Evolutionary conservation across 1,284 basidiomycete species (phyloP).

Genomic region (Wolfiporia cocos): DNA sequence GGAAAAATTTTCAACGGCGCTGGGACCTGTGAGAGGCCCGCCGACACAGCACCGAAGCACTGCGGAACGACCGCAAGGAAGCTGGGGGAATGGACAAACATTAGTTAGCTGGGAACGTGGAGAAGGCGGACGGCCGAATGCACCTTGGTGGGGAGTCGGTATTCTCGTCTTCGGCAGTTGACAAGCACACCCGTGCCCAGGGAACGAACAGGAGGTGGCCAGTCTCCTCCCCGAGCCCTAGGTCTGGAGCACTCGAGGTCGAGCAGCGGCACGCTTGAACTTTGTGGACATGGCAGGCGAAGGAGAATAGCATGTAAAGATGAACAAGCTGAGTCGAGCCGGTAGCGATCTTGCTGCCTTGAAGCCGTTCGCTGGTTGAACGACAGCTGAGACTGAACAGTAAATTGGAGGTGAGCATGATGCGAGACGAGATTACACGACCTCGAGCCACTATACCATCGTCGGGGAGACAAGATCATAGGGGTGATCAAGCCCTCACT

Average conservation of each 20-base stretch:
- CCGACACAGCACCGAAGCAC: too few species aligned
- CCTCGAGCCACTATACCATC: neutral
- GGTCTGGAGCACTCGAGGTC: neutral
- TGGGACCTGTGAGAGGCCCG: too few species aligned
- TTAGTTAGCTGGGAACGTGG: too few species aligned
- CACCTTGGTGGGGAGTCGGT: too few species aligned
- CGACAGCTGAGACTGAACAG: neutral
- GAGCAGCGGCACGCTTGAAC: neutral
- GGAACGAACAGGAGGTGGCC: neutral
- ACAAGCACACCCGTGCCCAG: too few species aligned
- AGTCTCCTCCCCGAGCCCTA: neutral
- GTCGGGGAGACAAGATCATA: neutral
- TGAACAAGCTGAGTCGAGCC: neutral
- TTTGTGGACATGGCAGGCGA: neutral
- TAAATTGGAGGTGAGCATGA: neutral
- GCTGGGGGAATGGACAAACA: too few species aligned
- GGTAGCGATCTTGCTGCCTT: neutral
- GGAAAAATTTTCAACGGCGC: too few species aligned
- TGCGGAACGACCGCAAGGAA: too few species aligned
- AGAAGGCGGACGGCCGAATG: too few species aligned
- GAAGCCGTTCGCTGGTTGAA: neutral
- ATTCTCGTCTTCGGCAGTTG: too few species aligned
- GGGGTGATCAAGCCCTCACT: slow-evolving; percentile 2
- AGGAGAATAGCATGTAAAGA: neutral
- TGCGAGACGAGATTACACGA: neutral